These are phyloP conservation scores for Aurantiochytrium sp. DNA, from an alignment of 108 stramenopile genomes.

Conservation along the genomic window DNA sequence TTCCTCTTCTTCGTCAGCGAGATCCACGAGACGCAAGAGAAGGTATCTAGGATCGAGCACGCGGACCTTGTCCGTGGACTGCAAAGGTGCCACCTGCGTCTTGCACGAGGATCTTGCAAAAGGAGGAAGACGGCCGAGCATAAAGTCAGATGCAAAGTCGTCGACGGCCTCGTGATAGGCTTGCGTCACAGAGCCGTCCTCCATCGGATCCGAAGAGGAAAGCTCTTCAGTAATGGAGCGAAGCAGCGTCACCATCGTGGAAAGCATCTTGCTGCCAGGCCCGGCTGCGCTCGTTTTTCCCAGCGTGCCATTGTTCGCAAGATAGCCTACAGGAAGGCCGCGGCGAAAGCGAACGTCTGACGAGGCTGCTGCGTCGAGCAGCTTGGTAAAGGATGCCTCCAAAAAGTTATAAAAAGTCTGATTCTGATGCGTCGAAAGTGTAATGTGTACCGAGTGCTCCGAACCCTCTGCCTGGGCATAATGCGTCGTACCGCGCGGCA, in stretches of 20 bases:
- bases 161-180: neutral
- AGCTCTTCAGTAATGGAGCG: neutral
- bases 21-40: neutral
- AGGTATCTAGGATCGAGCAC: neutral
- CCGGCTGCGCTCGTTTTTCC: neutral
- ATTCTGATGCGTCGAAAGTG: conserved; percentile 79
- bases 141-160: neutral
- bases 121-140: neutral
- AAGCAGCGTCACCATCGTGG: neutral
- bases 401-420: conserved; percentile 82
- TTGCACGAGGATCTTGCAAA: neutral
- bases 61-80: neutral
- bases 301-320: neutral
- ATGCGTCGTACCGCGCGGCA: conserved; percentile 91
- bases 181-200: neutral
- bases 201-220: neutral
- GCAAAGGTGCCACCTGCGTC: neutral
- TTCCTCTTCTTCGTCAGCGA: conserved; percentile 56
- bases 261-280: neutral
- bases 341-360: conserved; percentile 59
- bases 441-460: conserved; percentile 80
- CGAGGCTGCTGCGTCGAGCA: conserved; percentile 61
- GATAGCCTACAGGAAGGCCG: conserved; percentile 71
- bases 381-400: conserved; percentile 76
- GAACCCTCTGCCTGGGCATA: conserved; percentile 67